phyloP scores from a whole-genome alignment of 805 yeast genomes.

The Candida arabinofermentans region DNA sequence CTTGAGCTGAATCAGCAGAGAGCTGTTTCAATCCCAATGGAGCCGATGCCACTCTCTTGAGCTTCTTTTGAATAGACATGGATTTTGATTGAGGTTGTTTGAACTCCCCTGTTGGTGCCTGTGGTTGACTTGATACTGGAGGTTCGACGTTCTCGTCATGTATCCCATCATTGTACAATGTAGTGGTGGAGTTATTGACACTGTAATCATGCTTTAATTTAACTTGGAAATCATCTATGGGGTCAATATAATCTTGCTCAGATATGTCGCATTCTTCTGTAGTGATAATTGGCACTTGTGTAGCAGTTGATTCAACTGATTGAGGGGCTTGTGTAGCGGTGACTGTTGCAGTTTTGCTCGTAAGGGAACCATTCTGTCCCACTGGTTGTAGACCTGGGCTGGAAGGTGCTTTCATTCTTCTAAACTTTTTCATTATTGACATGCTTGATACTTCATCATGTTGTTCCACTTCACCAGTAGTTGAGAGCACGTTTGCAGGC shows the following conservation, averaged over 20 bases:
- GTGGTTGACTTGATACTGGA: constrained; percentile 1
- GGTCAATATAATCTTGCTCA: constrained; percentile 22
- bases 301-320: constrained; percentile 6
- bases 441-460: constrained; percentile 9
- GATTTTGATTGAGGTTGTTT: constrained; percentile 3
- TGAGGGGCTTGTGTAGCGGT: not conserved
- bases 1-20: constrained; percentile 11
- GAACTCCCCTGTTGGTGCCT: not conserved
- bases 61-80: constrained; percentile 32
- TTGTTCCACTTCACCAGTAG: not conserved
- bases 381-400: constrained; percentile 21
- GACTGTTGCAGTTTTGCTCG: not conserved
- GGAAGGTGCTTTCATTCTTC: constrained; percentile 33
- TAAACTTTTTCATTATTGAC: constrained; percentile 29
- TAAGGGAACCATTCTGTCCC: not conserved
- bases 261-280: constrained; percentile 25
- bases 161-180: constrained; percentile 10
- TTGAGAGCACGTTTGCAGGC: not conserved
- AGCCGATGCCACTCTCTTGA: constrained; percentile 81
- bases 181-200: constrained; percentile 27
- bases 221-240: constrained; percentile 25
- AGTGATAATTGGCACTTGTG: constrained; percentile 5
- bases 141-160: not conserved
- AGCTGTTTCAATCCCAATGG: constrained; percentile 55
- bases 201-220: constrained; percentile 31